phyloP scores from a whole-genome alignment of 805 yeast species.

The Ogataea neopini region DNA sequence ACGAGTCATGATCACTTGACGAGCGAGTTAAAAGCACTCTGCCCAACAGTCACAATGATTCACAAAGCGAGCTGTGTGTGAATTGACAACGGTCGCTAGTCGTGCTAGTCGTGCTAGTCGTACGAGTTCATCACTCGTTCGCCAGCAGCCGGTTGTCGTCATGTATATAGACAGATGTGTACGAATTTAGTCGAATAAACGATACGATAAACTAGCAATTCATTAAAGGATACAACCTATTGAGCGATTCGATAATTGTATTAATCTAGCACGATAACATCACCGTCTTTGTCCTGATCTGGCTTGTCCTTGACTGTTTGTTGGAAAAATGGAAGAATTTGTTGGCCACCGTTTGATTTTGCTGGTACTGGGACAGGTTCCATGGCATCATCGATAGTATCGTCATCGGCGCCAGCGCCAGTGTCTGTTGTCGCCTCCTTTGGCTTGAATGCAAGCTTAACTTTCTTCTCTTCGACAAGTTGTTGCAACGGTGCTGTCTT shows the following conservation, averaged over 20 bases:
- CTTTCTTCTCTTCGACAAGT: constrained; percentile 44
- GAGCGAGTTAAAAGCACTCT: not conserved
- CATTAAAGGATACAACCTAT: not conserved
- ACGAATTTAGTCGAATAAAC: not conserved
- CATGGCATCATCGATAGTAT: constrained; percentile 16
- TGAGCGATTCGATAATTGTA: not conserved
- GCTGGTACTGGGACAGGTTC: constrained; percentile 6
- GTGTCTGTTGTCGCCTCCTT: constrained; percentile 2
- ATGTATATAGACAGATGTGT: not conserved
- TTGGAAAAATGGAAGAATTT: constrained; percentile 16
- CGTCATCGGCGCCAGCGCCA: constrained; percentile 14
- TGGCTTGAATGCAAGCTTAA: constrained; percentile 26
- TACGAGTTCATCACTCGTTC: too few species aligned
- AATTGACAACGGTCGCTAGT: too few species aligned
- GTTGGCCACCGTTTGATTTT: constrained; percentile 17
- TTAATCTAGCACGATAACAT: not conserved
- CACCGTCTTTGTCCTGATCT: not conserved
- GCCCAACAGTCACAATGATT: too few species aligned
- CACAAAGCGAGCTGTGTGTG: too few species aligned
- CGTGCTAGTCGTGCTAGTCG: too few species aligned
- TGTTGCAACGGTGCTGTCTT: constrained; percentile 53
- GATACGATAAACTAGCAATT: too few species aligned
- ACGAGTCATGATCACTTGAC: not conserved
- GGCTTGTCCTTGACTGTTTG: constrained; percentile 9
- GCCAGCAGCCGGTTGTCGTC: not conserved